A percentile compares a stretch with the other conserved stretches of the same genome.
phyloP scores from a whole-genome alignment of 2,329 filamentous ascomycete species.

The Chaetoscypha palmicola region DNA sequence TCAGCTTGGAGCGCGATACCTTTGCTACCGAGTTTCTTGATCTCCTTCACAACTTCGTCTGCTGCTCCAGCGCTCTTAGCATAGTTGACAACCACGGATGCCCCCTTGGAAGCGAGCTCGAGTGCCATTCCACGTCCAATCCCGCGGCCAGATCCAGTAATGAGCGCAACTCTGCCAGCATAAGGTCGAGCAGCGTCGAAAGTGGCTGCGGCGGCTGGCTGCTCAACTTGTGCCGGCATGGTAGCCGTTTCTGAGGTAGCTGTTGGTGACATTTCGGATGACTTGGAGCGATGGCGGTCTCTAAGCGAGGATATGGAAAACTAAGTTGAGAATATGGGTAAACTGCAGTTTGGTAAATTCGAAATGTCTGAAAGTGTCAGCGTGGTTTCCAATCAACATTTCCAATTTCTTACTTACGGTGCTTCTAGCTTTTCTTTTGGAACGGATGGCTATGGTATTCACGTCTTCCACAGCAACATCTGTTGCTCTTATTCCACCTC shows the following conservation, averaged over 20 bases:
- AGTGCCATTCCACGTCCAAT: conserved; percentile 50
- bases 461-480: too few species aligned
- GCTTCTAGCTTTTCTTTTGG: too few species aligned
- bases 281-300: too few species aligned
- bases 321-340: too few species aligned
- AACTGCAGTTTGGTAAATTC: too few species aligned
- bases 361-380: too few species aligned
- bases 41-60: conserved; percentile 47
- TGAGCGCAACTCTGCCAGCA: conserved; percentile 62
- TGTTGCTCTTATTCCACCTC: not conserved
- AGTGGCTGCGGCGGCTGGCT: not conserved
- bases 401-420: too few species aligned
- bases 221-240: not conserved
- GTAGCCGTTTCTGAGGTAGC: not conserved
- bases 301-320: too few species aligned
- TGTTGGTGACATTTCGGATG: conserved; percentile 7
- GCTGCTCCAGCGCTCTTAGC: conserved; percentile 47
- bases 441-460: too few species aligned
- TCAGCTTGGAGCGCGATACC: conserved; percentile 52
- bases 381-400: too few species aligned
- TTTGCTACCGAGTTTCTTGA: conserved; percentile 43
- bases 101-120: conserved; percentile 35
- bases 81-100: conserved; percentile 52
- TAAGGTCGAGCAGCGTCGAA: not conserved
- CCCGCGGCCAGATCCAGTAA: conserved; percentile 76